A percentile compares a stretch with the other conserved stretches of the same genome.
Evolutionary conservation across 768 basidiomycete genomes (phyloP).

Genomic region (Xerocomus potaroensis): DNA sequence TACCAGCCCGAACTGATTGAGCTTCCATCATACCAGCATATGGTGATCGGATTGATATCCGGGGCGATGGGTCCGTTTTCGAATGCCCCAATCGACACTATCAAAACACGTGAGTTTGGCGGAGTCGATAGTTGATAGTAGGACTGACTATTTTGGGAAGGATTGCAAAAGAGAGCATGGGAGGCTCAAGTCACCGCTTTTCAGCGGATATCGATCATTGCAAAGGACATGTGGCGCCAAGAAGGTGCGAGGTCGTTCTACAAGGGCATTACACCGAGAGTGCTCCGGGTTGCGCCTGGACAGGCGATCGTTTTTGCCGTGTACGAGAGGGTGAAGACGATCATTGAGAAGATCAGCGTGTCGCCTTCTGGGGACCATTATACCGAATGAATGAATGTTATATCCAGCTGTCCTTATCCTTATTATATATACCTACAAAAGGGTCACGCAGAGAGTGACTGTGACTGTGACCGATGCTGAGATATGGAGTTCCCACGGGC

Average conservation of each 20-base stretch:
- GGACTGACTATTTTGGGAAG: constrained; percentile 33
- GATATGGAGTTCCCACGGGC: constrained; percentile 33
- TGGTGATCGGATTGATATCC: constrained; percentile 90
- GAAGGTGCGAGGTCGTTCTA: constrained; percentile 93
- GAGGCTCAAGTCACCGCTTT: constrained; percentile 71
- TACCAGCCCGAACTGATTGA: constrained; percentile 75
- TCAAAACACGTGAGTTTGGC: constrained; percentile 79
- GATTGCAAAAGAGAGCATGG: constrained; percentile 81
- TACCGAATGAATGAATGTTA: constrained; percentile 50
- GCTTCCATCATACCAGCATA: constrained; percentile 93
- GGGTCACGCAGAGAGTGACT: constrained; percentile 12
- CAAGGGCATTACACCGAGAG: constrained; percentile 97
- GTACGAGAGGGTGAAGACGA: constrained; percentile 79
- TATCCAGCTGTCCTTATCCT: not conserved
- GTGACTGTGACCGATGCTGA: constrained; percentile 29
- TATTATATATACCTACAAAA: not conserved
- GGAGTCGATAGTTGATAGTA: not conserved
- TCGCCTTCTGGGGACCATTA: constrained; percentile 59
- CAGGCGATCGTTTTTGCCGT: constrained; percentile 98
- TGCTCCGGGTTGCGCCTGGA: constrained; percentile 93
- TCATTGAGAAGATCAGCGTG: constrained; percentile 67
- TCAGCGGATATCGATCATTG: constrained; percentile 74
- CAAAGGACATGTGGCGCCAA: constrained; percentile 87
- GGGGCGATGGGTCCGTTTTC: constrained; percentile 99
- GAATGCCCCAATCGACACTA: constrained; percentile 93